Percentiles rank a stretch among this genome's conserved stretches.
Evolutionary conservation across 176 grass and related monocot species (phyloP).

Genomic region (Dendrocalamus sinicus): DNA sequence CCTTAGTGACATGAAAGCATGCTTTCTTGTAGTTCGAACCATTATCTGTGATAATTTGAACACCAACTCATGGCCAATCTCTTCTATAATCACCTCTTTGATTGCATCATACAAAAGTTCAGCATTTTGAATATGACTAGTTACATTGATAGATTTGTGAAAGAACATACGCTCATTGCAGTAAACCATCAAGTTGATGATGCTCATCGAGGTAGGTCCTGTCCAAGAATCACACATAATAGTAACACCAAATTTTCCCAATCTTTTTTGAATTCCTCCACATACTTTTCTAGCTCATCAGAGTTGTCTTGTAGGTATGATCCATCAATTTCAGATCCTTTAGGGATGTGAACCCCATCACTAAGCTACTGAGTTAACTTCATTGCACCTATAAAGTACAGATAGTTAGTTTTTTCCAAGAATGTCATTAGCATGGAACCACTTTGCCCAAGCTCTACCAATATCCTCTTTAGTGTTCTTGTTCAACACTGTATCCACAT

Average conservation of each 20-base stretch:
- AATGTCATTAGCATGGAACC: conserved; percentile 24
- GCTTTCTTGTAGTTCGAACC: not conserved
- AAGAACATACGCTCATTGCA: too few relatives aligned
- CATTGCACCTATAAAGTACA: not conserved
- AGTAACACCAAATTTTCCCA: not conserved
- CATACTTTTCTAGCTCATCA: not conserved
- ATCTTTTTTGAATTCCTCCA: not conserved
- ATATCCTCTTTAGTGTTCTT: not conserved
- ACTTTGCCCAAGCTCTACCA: conserved; percentile 12
- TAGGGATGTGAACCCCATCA: not conserved
- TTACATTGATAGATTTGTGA: too few relatives aligned
- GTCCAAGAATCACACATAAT: conserved; percentile 19
- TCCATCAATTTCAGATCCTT: not conserved
- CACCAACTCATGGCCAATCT: too few relatives aligned
- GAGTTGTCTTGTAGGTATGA: not conserved
- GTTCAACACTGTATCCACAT: too few relatives aligned
- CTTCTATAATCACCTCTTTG: too few relatives aligned
- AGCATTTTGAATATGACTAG: too few relatives aligned
- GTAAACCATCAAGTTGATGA: too few relatives aligned
- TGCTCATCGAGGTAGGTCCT: not conserved
- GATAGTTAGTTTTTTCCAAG: not conserved
- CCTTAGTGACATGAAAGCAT: not conserved
- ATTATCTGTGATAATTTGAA: conserved; percentile 2
- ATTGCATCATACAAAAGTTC: too few relatives aligned
- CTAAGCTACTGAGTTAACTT: not conserved